Evolutionary conservation across 116 monocot genomes (phyloP).

Genomic region (Dioscorea cayenensis): DNA sequence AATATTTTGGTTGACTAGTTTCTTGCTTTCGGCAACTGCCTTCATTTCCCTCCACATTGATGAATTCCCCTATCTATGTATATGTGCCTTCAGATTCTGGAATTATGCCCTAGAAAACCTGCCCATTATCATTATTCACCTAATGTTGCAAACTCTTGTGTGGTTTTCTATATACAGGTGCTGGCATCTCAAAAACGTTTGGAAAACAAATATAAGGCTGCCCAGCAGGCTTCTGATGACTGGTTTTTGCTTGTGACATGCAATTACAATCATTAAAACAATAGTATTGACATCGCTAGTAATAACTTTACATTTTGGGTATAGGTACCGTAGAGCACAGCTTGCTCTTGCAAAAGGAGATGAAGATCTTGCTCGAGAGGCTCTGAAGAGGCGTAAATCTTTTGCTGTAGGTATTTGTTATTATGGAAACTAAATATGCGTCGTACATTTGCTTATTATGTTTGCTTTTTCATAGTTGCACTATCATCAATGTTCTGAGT

Average conservation of each 20-base stretch:
- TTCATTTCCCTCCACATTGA: too few species aligned
- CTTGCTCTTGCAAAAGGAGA: constrained; percentile 96
- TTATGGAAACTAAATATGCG: neutral
- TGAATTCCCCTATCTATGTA: too few species aligned
- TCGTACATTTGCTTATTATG: too few species aligned
- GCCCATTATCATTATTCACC: too few species aligned
- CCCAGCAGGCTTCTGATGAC: constrained; percentile 85
- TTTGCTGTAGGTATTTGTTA: constrained; percentile 72
- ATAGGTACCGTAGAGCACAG: constrained; percentile 90
- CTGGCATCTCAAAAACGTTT: constrained; percentile 91
- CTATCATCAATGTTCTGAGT: too few species aligned
- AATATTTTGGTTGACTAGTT: too few species aligned
- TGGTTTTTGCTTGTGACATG: constrained; percentile 31
- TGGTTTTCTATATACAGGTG: constrained; percentile 37
- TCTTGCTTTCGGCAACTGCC: too few species aligned
- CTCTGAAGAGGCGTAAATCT: constrained; percentile 94
- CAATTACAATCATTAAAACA: too few species aligned
- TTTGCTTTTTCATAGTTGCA: too few species aligned
- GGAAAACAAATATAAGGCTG: constrained; percentile 94
- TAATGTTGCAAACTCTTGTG: neutral
- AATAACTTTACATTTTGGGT: constrained; percentile 2
- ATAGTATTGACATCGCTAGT: too few species aligned
- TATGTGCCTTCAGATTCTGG: too few species aligned
- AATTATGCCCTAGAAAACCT: too few species aligned
- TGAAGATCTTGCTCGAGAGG: constrained; percentile 98